Percentiles rank a stretch among this genome's conserved stretches.
phyloP scores from a whole-genome alignment of 2,329 filamentous ascomycete species.

The Fusarium multiceps region DNA sequence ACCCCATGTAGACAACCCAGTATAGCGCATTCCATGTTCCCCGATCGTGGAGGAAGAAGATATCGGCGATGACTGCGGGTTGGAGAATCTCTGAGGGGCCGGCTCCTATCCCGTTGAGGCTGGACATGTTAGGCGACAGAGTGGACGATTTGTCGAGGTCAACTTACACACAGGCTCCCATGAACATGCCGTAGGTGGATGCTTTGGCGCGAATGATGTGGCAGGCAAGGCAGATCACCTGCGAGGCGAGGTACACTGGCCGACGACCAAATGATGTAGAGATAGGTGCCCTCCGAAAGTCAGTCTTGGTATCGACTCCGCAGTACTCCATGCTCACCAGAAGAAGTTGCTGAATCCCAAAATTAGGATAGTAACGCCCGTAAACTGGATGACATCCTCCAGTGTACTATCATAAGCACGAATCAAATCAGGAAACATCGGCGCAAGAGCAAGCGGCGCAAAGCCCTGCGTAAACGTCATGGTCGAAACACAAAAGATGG shows the following conservation, averaged over 20 bases:
- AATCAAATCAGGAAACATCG: slow-evolving; percentile 9
- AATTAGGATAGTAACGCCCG: slow-evolving; percentile 1
- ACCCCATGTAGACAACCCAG: slow-evolving; percentile 28
- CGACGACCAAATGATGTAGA: slow-evolving; percentile 2
- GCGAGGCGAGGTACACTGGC: slow-evolving; percentile 5
- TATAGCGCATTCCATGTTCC: slow-evolving; percentile 35
- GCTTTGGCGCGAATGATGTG: slow-evolving; percentile 4
- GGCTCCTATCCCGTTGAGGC: slow-evolving; percentile 17
- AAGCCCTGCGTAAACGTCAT: slow-evolving; percentile 12
- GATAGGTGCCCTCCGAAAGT: background rate
- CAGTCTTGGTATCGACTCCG: accelerated
- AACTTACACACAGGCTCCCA: slow-evolving; percentile 8
- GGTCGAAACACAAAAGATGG: slow-evolving; percentile 2
- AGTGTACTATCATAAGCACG: background rate
- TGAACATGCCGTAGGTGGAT: slow-evolving; percentile 4
- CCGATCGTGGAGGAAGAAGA: slow-evolving; percentile 34
- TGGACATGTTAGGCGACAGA: background rate
- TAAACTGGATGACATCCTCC: slow-evolving; percentile 5
- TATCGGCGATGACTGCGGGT: slow-evolving; percentile 33
- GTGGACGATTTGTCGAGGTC: accelerated
- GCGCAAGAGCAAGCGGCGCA: slow-evolving; percentile 7
- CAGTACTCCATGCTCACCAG: background rate
- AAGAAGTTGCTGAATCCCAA: slow-evolving; percentile 4
- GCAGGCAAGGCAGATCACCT: background rate
- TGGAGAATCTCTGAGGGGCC: slow-evolving; percentile 28